phyloP scores from a whole-genome alignment of 768 basidiomycete species.

The Boletus rubropictus region DNA sequence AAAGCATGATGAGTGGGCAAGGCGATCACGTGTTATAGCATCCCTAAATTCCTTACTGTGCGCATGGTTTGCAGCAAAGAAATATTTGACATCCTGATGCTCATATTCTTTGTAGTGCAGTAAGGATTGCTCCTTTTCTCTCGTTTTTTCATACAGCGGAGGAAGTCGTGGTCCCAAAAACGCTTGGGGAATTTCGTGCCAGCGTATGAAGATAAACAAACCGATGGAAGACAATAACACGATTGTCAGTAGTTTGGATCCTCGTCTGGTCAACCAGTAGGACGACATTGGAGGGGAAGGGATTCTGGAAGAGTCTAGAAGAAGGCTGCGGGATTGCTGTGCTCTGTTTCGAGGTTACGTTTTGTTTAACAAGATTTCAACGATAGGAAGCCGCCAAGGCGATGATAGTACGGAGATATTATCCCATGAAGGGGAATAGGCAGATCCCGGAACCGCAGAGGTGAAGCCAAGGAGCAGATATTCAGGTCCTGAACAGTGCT shows the following conservation, averaged over 20 bases:
- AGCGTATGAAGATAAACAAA: slow-evolving; percentile 12
- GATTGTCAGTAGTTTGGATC: slow-evolving; percentile 12
- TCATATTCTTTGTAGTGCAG: slow-evolving; percentile 39
- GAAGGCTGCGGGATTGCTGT: neutral
- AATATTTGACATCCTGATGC: slow-evolving; percentile 34
- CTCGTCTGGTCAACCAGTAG: slow-evolving; percentile 22
- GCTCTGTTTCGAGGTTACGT: slow-evolving; percentile 4
- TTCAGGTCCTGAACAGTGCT: too few species aligned
- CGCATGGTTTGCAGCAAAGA: slow-evolving; percentile 45
- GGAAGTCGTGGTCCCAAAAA: slow-evolving; percentile 21
- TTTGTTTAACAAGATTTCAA: neutral
- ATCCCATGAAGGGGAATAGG: too few species aligned
- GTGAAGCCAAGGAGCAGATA: neutral
- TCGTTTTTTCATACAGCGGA: slow-evolving; percentile 38
- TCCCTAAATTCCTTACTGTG: slow-evolving; percentile 26
- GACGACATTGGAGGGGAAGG: slow-evolving; percentile 14
- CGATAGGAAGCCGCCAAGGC: neutral
- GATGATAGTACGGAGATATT: neutral
- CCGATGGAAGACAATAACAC: slow-evolving; percentile 6
- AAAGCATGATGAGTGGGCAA: neutral
- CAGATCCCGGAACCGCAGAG: neutral
- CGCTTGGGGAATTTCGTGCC: slow-evolving; percentile 1
- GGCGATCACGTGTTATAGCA: neutral
- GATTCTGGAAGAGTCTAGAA: neutral
- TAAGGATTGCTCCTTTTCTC: slow-evolving; percentile 34